phyloP scores from a whole-genome alignment of 2,329 filamentous ascomycete species.

The Tolypocladium amazonense region DNA sequence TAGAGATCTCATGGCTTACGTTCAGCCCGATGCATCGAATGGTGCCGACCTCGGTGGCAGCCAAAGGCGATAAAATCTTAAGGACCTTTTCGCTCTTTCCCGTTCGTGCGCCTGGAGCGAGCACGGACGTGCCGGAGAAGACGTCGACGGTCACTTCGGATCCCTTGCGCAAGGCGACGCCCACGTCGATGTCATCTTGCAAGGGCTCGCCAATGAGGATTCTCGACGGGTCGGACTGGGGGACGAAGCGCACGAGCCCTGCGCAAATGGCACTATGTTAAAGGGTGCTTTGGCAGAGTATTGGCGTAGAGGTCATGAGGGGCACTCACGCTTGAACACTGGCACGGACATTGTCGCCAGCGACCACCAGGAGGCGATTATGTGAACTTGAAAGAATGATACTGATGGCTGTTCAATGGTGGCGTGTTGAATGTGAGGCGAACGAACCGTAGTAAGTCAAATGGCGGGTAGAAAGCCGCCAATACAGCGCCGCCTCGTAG shows the following conservation, averaged over 20 bases:
- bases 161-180: neutral
- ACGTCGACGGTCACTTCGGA: neutral
- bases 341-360: neutral
- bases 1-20: neutral
- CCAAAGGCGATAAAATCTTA: neutral
- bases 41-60: neutral
- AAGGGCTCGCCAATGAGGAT: neutral
- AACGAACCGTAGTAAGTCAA: neutral
- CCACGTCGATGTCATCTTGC: neutral
- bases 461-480: neutral
- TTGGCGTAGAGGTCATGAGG: neutral
- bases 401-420: neutral
- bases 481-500: neutral
- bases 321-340: neutral
- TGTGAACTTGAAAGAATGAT: neutral
- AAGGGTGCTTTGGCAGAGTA: neutral
- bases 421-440: neutral
- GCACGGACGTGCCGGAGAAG: neutral
- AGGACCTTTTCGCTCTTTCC: neutral
- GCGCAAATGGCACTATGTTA: neutral
- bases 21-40: neutral
- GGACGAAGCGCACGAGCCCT: neutral
- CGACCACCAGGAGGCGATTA: neutral
- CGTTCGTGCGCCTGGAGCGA: neutral
- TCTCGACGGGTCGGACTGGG: neutral